These are phyloP conservation scores for Termitomyces sp. DNA, from an alignment of 768 basidiomycete species.

Conservation along the genomic window DNA sequence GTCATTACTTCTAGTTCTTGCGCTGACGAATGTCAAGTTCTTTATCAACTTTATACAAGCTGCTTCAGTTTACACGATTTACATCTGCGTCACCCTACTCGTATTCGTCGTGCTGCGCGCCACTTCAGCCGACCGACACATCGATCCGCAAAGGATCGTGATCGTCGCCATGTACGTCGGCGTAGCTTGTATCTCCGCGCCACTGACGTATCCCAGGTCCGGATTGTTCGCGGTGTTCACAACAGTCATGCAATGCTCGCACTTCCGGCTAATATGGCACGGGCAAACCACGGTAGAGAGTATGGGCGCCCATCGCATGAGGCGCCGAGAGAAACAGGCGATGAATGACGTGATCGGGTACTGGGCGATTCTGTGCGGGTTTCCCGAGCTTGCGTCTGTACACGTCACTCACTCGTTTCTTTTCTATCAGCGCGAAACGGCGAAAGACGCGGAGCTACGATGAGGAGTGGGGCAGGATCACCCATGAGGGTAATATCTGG, in stretches of 20 bases:
- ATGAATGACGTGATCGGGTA: constrained; percentile 48
- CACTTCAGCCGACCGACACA: constrained; percentile 14
- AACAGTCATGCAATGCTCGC: constrained; percentile 44
- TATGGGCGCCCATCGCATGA: constrained; percentile 50
- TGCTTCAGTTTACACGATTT: constrained; percentile 51
- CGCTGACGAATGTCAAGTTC: constrained; percentile 40
- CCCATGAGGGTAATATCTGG: constrained; percentile 83
- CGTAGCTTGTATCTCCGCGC: neutral
- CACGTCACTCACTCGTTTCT: neutral
- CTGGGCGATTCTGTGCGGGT: constrained; percentile 44
- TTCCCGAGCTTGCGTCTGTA: neutral
- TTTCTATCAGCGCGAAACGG: constrained; percentile 39
- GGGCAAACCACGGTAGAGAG: constrained; percentile 82
- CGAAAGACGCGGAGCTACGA: constrained; percentile 53
- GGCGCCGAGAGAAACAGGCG: constrained; percentile 52
- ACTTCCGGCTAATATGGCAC: constrained; percentile 52
- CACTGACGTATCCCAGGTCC: constrained; percentile 35
- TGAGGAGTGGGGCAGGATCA: constrained; percentile 73
- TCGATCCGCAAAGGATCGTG: constrained; percentile 69
- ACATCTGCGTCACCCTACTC: constrained; percentile 58
- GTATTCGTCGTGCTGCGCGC: constrained; percentile 38
- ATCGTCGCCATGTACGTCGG: constrained; percentile 66
- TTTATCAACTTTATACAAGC: constrained; percentile 81
- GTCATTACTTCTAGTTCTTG: neutral
- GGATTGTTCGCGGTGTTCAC: constrained; percentile 76